These are phyloP conservation scores for Kalaharituber pfeilii DNA, from an alignment of 2,329 filamentous ascomycete species.

Conservation along the genomic window DNA sequence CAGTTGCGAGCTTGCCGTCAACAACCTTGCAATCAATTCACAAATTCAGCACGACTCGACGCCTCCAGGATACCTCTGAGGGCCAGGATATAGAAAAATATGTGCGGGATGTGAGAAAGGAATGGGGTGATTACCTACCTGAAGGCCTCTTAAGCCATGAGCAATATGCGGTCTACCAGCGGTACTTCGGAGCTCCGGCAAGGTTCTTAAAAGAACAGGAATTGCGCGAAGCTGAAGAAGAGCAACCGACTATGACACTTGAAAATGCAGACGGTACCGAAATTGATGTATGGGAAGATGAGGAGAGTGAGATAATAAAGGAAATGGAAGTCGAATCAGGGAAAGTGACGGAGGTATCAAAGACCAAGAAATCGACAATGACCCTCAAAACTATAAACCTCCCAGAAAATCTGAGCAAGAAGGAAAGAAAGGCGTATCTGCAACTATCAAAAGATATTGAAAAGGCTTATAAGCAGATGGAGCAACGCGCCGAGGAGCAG, in stretches of 20 bases:
- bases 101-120: slow-evolving; percentile 53
- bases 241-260: slow-evolving; percentile 18
- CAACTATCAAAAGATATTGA: slow-evolving; percentile 25
- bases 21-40: not conserved
- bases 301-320: slow-evolving; percentile 18
- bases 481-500: slow-evolving; percentile 4
- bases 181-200: slow-evolving; percentile 62
- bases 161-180: slow-evolving; percentile 59
- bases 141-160: slow-evolving; percentile 49
- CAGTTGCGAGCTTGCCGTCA: too few species aligned
- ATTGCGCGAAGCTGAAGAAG: slow-evolving; percentile 11
- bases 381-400: too few species aligned
- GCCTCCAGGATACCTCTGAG: slow-evolving; percentile 22
- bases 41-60: not conserved
- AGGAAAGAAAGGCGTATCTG: slow-evolving; percentile 21
- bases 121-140: slow-evolving; percentile 62
- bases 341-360: slow-evolving; percentile 24
- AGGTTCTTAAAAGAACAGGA: slow-evolving; percentile 28
- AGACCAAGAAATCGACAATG: too few species aligned
- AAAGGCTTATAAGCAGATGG: slow-evolving; percentile 7
- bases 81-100: slow-evolving; percentile 36
- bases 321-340: slow-evolving; percentile 23
- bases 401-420: slow-evolving; percentile 15
- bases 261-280: not conserved
- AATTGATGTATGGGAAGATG: not conserved